Evolutionary conservation across 2,329 filamentous ascomycete species (phyloP), one percentile per base, ranked within the genome.

Genomic region (Calonectria pteridis): DNA sequence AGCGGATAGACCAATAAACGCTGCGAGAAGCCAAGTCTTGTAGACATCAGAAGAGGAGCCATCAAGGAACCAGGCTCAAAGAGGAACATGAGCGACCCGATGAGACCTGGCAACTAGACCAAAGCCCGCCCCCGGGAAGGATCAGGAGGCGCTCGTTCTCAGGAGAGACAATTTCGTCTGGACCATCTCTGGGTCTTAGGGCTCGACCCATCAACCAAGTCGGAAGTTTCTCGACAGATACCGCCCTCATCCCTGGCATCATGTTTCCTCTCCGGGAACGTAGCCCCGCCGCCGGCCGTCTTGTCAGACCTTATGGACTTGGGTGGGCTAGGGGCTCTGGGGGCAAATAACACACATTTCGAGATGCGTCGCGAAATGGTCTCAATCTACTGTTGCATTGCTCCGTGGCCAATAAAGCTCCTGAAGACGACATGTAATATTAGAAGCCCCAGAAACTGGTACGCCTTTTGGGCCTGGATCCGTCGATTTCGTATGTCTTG

Each of bases 71-170:
- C 76, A 80, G 62, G 66, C 78, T 79, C 72, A 73, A 80, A 79
- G 26, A 59, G 77, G 79, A 79, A 79, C 55, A 77, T 78, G 76
- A 77, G 75, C 69, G 74, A 77, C 78, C 77, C 77, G 77, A 73
- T 74, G 71, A 75, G 73, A 68, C 62, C 66, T 70, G 51, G 46
- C 35, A 65, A 68, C 62, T 67, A 63, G 64, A 46, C 29, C 28
- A 65, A 68, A 40, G 66, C 63, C 69, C 55, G 35, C 66, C 58
- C 71, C 69, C 69, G 53, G 64, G 63, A 67, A 40, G 49, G 37
- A 72, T 74, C 76, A 79, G 74, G 75, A 77, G 77, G 76, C 75
- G 74, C 76, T 67, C 75, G 62, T 50, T 50, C 49, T 69, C 65
- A 73, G 59, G 50, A 67, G 67, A 76, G 74, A 67, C 72, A 77